Evolutionary conservation across 352 stramenopile species (phyloP).

Genomic region (Phytophthora europaea): DNA sequence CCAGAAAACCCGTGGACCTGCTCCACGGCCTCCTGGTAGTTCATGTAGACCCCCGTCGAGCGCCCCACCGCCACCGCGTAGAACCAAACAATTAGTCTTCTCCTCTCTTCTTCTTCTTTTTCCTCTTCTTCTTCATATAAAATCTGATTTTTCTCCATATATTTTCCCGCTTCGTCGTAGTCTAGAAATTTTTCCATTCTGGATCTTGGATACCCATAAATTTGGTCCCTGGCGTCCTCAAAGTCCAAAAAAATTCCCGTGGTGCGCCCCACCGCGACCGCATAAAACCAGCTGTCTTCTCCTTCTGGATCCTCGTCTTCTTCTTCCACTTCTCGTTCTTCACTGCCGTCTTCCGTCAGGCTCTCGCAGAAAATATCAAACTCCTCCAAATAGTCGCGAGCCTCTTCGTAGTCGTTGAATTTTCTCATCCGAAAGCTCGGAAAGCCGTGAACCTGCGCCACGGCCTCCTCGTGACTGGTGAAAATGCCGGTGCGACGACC

Average conservation of each 20-base stretch:
- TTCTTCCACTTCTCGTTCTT: slow-evolving; percentile 16
- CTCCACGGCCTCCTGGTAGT: slow-evolving; percentile 10
- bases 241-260: slow-evolving; percentile 11
- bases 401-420: slow-evolving; percentile 23
- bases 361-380: slow-evolving; percentile 26
- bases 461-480: slow-evolving; percentile 3
- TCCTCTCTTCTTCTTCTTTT: slow-evolving; percentile 3
- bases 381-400: slow-evolving; percentile 25
- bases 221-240: slow-evolving; percentile 7
- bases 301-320: not conserved
- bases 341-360: slow-evolving; percentile 4
- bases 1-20: slow-evolving; percentile 22
- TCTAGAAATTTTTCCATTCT: slow-evolving; percentile 6
- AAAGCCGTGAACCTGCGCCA: slow-evolving; percentile 12
- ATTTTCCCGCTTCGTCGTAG: slow-evolving; percentile 11
- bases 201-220: slow-evolving; percentile 1
- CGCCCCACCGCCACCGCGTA: slow-evolving; percentile 67
- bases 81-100: not conserved
- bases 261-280: not conserved
- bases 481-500: slow-evolving; percentile 17
- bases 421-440: slow-evolving; percentile 21
- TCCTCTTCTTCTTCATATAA: slow-evolving; percentile 1
- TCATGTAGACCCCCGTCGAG: slow-evolving; percentile 51
- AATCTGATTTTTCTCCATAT: not conserved
- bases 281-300: slow-evolving; percentile 3